Base-by-base conservation (phyloP, 2,329 filamentous ascomycete genomes). In the Claviceps spartinae region DNA sequence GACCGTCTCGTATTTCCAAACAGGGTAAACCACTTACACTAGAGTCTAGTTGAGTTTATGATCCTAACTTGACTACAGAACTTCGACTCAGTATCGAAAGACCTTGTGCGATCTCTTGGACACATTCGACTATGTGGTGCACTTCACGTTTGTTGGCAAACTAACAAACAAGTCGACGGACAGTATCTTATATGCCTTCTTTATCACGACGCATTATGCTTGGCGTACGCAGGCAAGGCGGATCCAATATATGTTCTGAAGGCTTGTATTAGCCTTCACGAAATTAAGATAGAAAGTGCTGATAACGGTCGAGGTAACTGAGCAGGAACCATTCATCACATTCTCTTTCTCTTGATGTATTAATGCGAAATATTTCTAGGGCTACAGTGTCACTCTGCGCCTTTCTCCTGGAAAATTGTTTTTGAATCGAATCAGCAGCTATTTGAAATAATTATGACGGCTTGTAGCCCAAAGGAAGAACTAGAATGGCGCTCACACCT, bases 391-490 rank as follows among this genome's bases (percentile, higher is more conserved):
- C 84, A 93, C 56, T 87, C 86, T 3, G 86, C 87, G 1, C 82
- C 86, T 0, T 87, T 87, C 65, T 93, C 89, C 1, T 97, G 90
- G 91, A 98, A 97, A 64, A 62, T 96, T 11, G 75, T 88, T 2
- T 96, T 97, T 61, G 83, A 93, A 63, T 79, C 80, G 57, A 76
- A 85, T 52, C 79, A 85, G 57, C 81, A 86, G 54, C 72, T 91
- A 50, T 91, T 87, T 63, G 91, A 97, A 66, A 69, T 95, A 16
- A 81, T 96, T 42, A 75, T 95, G 69, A 94, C 86, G 57, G 91
- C 89, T 38, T 95, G 89, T 60, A 91, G 85, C 1, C 73, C 81
- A 0, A 80, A 77, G 42, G 91, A 98, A 64, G 88, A 93, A 60
- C 71, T 78, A 46, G 81, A 84, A 60, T 98, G 93, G 91, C 82